Percentiles rank a stretch among this genome's conserved stretches.
Evolutionary conservation across 768 basidiomycete species (phyloP).

Genomic region (Tulasnella sp.): DNA sequence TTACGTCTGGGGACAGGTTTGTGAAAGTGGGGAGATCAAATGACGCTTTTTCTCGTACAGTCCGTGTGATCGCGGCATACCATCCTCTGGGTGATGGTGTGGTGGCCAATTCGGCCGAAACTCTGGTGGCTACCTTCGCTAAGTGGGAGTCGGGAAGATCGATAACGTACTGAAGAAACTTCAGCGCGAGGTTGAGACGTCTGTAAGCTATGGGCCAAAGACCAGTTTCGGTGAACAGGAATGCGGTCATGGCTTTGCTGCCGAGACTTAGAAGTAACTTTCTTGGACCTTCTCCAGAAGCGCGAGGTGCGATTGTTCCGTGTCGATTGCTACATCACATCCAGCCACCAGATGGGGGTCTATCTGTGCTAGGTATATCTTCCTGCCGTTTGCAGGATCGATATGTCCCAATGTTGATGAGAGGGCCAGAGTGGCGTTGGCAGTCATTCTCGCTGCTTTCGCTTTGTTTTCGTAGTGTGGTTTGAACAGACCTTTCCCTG

Average conservation of each 20-base stretch:
- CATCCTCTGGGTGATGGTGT: neutral
- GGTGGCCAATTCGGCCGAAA: neutral
- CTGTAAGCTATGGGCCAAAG: neutral
- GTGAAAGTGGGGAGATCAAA: no score
- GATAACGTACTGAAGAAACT: neutral
- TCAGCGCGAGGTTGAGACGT: neutral
- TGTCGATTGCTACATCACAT: neutral
- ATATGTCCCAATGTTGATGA: neutral
- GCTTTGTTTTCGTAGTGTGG: neutral
- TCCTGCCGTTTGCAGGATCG: neutral
- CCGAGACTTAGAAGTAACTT: neutral
- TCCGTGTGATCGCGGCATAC: no score
- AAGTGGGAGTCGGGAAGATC: neutral
- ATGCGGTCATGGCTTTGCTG: neutral
- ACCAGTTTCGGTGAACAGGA: neutral
- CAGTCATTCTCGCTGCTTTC: neutral
- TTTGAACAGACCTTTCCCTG: neutral
- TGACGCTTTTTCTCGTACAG: no score
- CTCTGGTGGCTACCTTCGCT: neutral
- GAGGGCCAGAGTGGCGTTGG: neutral
- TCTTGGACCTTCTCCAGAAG: neutral
- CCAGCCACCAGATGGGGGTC: neutral
- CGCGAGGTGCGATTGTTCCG: neutral
- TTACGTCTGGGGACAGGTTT: no score
- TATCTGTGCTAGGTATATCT: neutral